Evolutionary conservation across 2,329 filamentous ascomycete species (phyloP).

Genomic region (Colletotrichum trifolii): DNA sequence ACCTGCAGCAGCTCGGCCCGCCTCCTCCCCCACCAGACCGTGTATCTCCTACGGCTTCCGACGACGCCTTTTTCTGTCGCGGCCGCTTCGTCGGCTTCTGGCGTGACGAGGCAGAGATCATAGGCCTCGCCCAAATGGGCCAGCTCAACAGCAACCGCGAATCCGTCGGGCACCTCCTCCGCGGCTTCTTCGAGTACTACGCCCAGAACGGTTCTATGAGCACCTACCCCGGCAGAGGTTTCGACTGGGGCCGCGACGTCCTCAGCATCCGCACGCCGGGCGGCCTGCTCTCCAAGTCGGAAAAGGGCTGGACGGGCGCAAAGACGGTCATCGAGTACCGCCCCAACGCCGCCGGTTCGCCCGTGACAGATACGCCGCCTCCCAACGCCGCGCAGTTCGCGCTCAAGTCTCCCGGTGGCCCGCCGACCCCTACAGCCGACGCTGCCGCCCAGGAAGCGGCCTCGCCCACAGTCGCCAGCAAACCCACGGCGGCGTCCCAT

Average conservation of each 20-base stretch:
- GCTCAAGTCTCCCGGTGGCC: slow-evolving; percentile 7
- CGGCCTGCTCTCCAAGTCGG: slow-evolving; percentile 77
- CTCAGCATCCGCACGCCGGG: slow-evolving; percentile 79
- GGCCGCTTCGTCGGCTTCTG: slow-evolving; percentile 82
- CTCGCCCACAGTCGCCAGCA: slow-evolving; percentile 28
- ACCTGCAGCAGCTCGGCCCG: slow-evolving; percentile 74
- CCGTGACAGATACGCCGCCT: slow-evolving; percentile 12
- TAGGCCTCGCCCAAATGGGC: slow-evolving; percentile 65
- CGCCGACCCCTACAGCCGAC: slow-evolving; percentile 5
- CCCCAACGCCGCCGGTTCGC: slow-evolving; percentile 26
- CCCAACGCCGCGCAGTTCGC: neutral
- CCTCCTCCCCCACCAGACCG: slow-evolving; percentile 51
- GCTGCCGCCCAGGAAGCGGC: neutral
- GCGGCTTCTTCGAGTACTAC: slow-evolving; percentile 91
- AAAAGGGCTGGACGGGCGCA: slow-evolving; percentile 89
- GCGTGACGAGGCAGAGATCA: slow-evolving; percentile 78
- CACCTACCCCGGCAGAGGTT: slow-evolving; percentile 64
- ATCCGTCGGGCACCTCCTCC: slow-evolving; percentile 75
- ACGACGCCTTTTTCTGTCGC: slow-evolving; percentile 62
- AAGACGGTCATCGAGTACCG: slow-evolving; percentile 64
- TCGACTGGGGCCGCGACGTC: slow-evolving; percentile 85
- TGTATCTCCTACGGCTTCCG: slow-evolving; percentile 43
- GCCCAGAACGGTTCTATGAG: slow-evolving; percentile 69
- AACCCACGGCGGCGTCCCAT: slow-evolving; percentile 25
- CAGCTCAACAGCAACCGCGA: slow-evolving; percentile 76